A percentile compares a stretch with the other conserved stretches of the same genome.
phyloP scores from a whole-genome alignment of 2,329 filamentous ascomycete species.

The Cladobotryum protrusum region DNA sequence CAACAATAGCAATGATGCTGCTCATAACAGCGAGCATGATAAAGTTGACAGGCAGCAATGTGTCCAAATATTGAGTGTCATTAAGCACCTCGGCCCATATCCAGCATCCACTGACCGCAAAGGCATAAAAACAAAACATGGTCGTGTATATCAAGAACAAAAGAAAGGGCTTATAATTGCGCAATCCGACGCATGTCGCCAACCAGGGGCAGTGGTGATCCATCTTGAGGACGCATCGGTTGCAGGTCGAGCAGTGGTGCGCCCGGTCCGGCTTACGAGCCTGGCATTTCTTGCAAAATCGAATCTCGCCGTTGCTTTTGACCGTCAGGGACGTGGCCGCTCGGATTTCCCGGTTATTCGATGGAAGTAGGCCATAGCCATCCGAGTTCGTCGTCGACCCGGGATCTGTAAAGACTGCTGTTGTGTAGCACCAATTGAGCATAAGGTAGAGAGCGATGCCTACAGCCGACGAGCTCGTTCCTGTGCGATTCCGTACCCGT shows the following conservation, averaged over 20 bases:
- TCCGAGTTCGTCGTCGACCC: slow-evolving; percentile 60
- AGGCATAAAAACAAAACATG: slow-evolving; percentile 76
- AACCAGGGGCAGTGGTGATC: slow-evolving; percentile 99
- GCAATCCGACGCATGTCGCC: slow-evolving; percentile 86
- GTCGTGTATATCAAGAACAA: slow-evolving; percentile 88
- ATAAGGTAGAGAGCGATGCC: slow-evolving; percentile 69
- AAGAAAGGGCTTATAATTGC: slow-evolving; percentile 93
- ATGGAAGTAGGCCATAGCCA: slow-evolving; percentile 77
- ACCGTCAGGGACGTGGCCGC: slow-evolving; percentile 75
- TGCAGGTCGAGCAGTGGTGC: slow-evolving; percentile 94
- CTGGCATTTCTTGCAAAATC: slow-evolving; percentile 98
- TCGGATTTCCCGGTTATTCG: slow-evolving; percentile 48
- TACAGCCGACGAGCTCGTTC: slow-evolving; percentile 50
- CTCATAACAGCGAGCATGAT: slow-evolving; percentile 80
- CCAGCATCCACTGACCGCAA: slow-evolving; percentile 72
- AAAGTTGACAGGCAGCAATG: slow-evolving; percentile 81
- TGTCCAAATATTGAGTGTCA: slow-evolving; percentile 64
- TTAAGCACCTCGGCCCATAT: slow-evolving; percentile 78
- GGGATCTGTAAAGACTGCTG: slow-evolving; percentile 87
- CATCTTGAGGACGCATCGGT: slow-evolving; percentile 96
- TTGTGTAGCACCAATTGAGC: slow-evolving; percentile 84
- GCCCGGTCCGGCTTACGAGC: slow-evolving; percentile 89
- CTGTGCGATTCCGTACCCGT: slow-evolving; percentile 28
- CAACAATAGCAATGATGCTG: slow-evolving; percentile 84
- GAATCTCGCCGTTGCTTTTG: slow-evolving; percentile 77